Evolutionary conservation across 768 basidiomycete species (phyloP).

Genomic region (Trametes cingulata): DNA sequence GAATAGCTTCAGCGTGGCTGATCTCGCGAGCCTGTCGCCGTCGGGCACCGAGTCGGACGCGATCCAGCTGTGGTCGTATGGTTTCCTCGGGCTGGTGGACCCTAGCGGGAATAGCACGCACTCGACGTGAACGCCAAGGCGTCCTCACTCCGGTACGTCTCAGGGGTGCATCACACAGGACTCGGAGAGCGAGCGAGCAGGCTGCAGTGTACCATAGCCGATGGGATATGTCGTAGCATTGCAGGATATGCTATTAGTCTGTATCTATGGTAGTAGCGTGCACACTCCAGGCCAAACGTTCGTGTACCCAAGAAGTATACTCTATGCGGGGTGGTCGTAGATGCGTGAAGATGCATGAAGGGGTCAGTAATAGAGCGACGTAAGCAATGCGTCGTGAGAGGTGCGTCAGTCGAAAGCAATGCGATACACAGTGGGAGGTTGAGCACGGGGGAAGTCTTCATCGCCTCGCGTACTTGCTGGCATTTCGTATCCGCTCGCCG

Average conservation of each 20-base stretch:
- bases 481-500: constrained; percentile 47
- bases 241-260: neutral
- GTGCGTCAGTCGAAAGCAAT: neutral
- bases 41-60: constrained; percentile 47
- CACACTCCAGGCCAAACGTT: neutral
- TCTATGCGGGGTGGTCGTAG: neutral
- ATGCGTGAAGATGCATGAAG: neutral
- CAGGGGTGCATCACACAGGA: too few relatives aligned
- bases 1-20: constrained; percentile 39
- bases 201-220: too few relatives aligned
- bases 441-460: neutral
- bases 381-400: neutral
- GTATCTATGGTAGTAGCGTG: neutral
- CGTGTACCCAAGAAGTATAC: neutral
- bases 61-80: constrained; percentile 45
- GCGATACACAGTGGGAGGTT: neutral
- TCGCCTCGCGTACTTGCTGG: constrained; percentile 19
- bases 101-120: constrained; percentile 16
- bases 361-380: neutral
- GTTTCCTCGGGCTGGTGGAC: constrained; percentile 41
- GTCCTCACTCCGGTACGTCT: too few relatives aligned
- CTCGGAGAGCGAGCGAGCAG: too few relatives aligned
- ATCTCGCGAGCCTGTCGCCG: constrained; percentile 40
- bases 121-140: neutral
- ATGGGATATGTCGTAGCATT: neutral